These are phyloP conservation scores for Periglandula ipomoeae DNA, from an alignment of 2,329 filamentous ascomycete genomes.

Conservation along the genomic window DNA sequence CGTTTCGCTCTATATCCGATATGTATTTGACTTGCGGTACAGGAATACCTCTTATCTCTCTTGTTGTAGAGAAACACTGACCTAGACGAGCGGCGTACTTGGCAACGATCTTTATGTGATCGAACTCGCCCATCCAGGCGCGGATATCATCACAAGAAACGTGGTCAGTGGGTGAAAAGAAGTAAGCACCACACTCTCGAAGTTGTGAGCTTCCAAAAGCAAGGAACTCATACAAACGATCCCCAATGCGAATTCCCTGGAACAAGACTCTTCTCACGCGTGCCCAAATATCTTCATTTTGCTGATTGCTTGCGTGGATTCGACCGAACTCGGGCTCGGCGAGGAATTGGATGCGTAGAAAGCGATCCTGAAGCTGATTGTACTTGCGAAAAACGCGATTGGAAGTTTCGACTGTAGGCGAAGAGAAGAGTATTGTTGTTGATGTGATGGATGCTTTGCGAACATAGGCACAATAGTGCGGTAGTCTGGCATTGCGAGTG, in stretches of 20 bases:
- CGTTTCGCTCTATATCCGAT: constrained; percentile 60
- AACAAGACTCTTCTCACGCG: constrained; percentile 62
- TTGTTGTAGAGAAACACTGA: constrained; percentile 92
- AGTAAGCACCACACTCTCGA: constrained; percentile 83
- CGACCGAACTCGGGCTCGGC: constrained; percentile 62
- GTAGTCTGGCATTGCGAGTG: constrained; percentile 43
- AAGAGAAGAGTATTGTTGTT: constrained; percentile 68
- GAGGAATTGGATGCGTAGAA: constrained; percentile 81
- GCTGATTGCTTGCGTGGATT: constrained; percentile 41
- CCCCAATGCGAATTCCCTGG: constrained; percentile 75
- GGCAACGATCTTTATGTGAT: constrained; percentile 71
- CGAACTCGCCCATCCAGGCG: constrained; percentile 77
- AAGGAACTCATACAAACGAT: constrained; percentile 76
- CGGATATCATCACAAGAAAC: constrained; percentile 70
- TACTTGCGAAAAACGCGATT: constrained; percentile 79
- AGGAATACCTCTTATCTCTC: constrained; percentile 57
- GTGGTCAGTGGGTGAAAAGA: constrained; percentile 66
- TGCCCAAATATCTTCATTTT: constrained; percentile 63
- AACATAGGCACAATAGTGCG: constrained; percentile 64
- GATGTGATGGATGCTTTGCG: constrained; percentile 76
- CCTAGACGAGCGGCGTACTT: constrained; percentile 85
- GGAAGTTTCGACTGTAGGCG: constrained; percentile 73
- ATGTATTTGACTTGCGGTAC: constrained; percentile 53
- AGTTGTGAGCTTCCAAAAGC: constrained; percentile 96
- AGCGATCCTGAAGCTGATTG: constrained; percentile 60